Evolutionary conservation across 73 alveolate species (phyloP).

Genomic region (Blepharisma japonicum): DNA sequence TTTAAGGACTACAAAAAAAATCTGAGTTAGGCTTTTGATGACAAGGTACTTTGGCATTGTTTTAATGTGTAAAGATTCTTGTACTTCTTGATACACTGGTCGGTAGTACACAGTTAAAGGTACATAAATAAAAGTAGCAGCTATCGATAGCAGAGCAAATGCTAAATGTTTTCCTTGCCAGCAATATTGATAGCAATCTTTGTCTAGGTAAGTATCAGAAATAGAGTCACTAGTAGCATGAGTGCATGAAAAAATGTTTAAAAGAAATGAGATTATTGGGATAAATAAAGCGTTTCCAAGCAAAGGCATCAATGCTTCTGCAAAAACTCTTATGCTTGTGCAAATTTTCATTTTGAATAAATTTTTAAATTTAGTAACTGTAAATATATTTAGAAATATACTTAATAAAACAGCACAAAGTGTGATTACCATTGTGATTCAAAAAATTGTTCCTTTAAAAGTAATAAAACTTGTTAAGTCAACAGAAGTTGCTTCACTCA

Average conservation of each 20-base stretch:
- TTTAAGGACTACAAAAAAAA: neutral
- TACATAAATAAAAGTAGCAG: neutral
- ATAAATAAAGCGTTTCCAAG: neutral
- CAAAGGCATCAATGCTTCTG: neutral
- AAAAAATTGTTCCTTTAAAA: neutral
- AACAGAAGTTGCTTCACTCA: neutral
- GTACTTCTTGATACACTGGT: neutral
- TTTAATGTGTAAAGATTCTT: neutral
- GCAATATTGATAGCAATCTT: conserved; percentile 9
- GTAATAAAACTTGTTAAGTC: neutral
- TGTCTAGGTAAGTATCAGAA: neutral
- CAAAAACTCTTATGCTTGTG: neutral
- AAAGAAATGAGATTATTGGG: neutral
- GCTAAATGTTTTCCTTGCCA: neutral
- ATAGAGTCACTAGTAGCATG: neutral
- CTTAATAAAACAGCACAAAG: neutral
- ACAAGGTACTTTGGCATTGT: neutral
- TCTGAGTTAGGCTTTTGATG: neutral
- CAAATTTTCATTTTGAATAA: neutral
- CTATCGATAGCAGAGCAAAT: neutral
- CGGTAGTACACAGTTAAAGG: neutral
- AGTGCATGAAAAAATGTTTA: neutral
- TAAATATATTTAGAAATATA: neutral
- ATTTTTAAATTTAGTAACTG: neutral
- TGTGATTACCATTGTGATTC: neutral